Evolutionary conservation across 2,329 filamentous ascomycete species (phyloP), one percentile per base, ranked within the genome.

Genomic region (Penicillium capsulatum): DNA sequence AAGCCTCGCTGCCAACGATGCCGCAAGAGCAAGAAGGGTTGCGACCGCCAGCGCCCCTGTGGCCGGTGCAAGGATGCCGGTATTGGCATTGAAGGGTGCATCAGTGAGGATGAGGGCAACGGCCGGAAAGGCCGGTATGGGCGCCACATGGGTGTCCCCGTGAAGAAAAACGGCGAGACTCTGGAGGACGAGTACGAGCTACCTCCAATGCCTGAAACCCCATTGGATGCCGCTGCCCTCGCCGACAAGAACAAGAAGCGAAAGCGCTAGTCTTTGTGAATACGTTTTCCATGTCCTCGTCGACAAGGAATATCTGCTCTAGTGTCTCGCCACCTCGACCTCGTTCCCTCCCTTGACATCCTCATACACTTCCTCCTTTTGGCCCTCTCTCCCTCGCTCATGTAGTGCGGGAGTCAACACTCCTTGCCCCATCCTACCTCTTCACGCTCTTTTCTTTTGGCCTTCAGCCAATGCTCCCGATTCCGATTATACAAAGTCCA

Each of bases 1-100:
- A 96, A 97, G 70, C 92, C 92, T 40, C 89, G 92, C 48, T 98
- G 92, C 73, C 92, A 98, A 66, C 85, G 92, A 42, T 98, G 92
- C 75, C 85, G 92, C 58, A 98, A 98, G 79, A 97, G 91, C 71
- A 98, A 98, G 76, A 98, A 98, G 71, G 92, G 92, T 9, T 98
- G 92, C 63, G 92, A 98, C 70, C 84, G 92, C 42, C 92, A 97
- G 68, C 83, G 92, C 27, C 92, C 92, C 17, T 98, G 92, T 60
- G 87, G 89, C 40, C 81, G 92, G 48, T 98, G 92, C 79, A 88
- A 89, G 64, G 92, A 98, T 68, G 92, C 92, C 30, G 92, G 92
- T 14, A 87, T 98, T 55, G 85, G 86, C 41, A 81, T 88, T 44
- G 92, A 97, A 53, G 87, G 91, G 50, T 98, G 92, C 66, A 81